Base-by-base conservation (phyloP, 345 rosid genomes). In the Erucastrum elatum region DNA sequence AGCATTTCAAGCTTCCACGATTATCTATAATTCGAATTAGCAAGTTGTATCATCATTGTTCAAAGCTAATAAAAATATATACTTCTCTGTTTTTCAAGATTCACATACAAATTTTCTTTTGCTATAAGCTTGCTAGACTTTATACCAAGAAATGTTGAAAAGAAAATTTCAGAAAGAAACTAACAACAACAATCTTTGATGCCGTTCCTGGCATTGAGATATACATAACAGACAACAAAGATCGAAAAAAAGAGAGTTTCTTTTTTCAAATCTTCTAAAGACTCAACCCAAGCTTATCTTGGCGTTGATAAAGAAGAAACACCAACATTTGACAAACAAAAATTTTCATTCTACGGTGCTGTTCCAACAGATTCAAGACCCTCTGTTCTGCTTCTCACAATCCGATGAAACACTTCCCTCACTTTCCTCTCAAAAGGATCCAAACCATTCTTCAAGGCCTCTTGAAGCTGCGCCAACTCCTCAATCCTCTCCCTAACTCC, bases 401-500 rank as follows among this genome's bases (percentile, higher is more conserved):
- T 94, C 80, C 91, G 75, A 79, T 90, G 98, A 71, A 92, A 94
- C 69, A 88, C 92, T 56, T 92, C 94, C 41, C 97, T 89, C 8
- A 94, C 94, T 62, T 89, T 92, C 73, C 78, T 84, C 86, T 94
- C 98, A 85, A 94, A 78, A 0, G 95, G 97, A 49, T 90, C 90
- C 74, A 92, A 81, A 9, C 95, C 92, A 31, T 75, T 86, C 86
- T 88, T 92, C 61, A 90, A 72, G 0, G 37, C 81, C 25, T 91
- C 89, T 25, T 72, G 87, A 58, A 90, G 86, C 60, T 69, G 61
- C 4, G 37, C 82, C 79, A 94, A 46, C 41, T 92, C 97, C 81
- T 63, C 70, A 75, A 88, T 92, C 68, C 82, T 88, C 75, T 82
- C 81, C 76, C 84, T 83, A 51, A 89, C 90, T 76, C 88, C 92